Conservation (phyloP, 176 grass and related monocot genomes). For the Themeda triandra region DNA sequence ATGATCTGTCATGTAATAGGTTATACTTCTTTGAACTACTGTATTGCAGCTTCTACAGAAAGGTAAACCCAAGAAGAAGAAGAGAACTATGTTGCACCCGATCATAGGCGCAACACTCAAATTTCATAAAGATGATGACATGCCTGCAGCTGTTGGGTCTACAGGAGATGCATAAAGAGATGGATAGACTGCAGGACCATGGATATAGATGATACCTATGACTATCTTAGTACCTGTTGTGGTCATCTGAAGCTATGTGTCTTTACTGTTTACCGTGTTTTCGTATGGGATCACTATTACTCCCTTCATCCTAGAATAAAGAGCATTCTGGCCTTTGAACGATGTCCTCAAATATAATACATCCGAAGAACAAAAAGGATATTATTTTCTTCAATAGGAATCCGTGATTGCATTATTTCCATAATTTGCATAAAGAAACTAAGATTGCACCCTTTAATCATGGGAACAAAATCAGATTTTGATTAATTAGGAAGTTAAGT, state of each 20-base stretch:
- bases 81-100: not conserved
- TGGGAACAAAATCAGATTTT: too few relatives aligned
- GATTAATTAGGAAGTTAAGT: too few relatives aligned
- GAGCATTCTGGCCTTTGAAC: too few relatives aligned
- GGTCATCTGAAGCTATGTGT: not conserved
- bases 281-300: not conserved
- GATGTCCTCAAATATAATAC: too few relatives aligned
- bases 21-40: not conserved
- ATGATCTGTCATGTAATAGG: not conserved
- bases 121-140: constrained; percentile 6
- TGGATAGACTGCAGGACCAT: not conserved
- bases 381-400: too few relatives aligned
- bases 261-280: not conserved
- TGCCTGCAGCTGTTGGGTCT: not conserved
- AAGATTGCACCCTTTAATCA: too few relatives aligned
- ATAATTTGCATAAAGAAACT: too few relatives aligned
- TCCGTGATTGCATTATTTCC: too few relatives aligned
- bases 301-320: too few relatives aligned
- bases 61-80: not conserved
- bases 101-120: constrained; percentile 3
- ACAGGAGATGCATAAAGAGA: not conserved
- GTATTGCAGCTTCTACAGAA: not conserved
- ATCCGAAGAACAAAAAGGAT: too few relatives aligned
- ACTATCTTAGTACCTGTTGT: not conserved
- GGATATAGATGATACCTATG: not conserved